Base-by-base conservation (phyloP, 805 yeast genomes). In the Candida sithepensis region DNA sequence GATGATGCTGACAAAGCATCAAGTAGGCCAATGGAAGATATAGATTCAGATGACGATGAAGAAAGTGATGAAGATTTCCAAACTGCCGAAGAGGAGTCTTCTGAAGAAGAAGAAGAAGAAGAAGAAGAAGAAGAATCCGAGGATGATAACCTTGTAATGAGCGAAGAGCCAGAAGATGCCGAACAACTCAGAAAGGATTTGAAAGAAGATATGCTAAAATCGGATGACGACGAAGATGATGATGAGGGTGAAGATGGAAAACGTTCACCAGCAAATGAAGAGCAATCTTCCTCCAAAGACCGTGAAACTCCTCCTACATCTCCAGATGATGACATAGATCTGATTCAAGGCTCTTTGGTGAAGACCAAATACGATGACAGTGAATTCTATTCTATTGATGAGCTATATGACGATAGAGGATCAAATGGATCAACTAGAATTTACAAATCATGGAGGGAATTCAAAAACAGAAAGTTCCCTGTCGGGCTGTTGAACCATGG, bases 401-500 rank as follows among this genome's bases (percentile, higher is more conserved):
- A 86, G 62, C 56, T 66, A 34, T 51, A 66, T 4, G 65, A 71
- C 40, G 95, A 88, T 60, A 71, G 70, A 41, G 96, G 96, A 2
- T 74, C 88, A 1, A 78, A 81, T 52, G 66, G 68, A 1, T 77
- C 85, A 8, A 66, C 61, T 0, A 72, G 88, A 46, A 83, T 89
- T 26, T 61, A 70, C 48, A 90, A 89, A 64, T 82, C 81, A 48
- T 90, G 96, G 91, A 64, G 78, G n/a, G 77, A 74, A 44, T 68
- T 77, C 45, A 63, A 69, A 13, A 64, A 66, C 3, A 60, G 68
- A 36, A 74, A 75, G 32, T 84, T 84, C n/a, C 81, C 84, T 2
- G 64, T 75, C 22, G 99, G 99, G 0, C 71, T 92, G 43, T 67
- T 86, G 43, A 92, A 92, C 66, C 91, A 85, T 56, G 97, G 97